These are phyloP conservation scores for Penicillium sumatraense DNA, from an alignment of 2,329 filamentous ascomycete species.

Conservation along the genomic window DNA sequence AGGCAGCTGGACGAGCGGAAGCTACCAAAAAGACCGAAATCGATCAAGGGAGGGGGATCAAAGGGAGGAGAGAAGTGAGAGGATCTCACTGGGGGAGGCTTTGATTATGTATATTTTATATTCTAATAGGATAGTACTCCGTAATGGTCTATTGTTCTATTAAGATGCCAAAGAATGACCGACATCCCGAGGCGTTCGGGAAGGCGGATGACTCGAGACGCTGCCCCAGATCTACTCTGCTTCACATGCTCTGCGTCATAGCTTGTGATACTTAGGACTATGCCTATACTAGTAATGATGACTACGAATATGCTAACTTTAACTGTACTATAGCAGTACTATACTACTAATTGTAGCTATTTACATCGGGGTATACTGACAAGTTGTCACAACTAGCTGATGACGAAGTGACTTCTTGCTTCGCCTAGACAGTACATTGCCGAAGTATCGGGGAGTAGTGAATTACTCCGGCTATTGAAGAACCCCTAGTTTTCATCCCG, in stretches of 20 bases:
- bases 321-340: too few species aligned
- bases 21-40: conserved; percentile 7
- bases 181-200: conserved; percentile 34
- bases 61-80: not conserved
- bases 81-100: conserved; percentile 1
- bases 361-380: too few species aligned
- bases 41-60: not conserved
- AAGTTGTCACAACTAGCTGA: not conserved
- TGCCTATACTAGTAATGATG: not conserved
- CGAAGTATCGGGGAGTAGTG: not conserved
- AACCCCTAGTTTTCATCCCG: conserved; percentile 4
- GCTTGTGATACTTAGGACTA: conserved; percentile 21
- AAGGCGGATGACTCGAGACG: conserved; percentile 25
- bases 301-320: not conserved
- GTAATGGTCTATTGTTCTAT: too few species aligned
- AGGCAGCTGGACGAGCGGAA: conserved; percentile 45
- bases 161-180: too few species aligned
- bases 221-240: conserved; percentile 23
- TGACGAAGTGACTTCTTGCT: too few species aligned
- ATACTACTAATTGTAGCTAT: too few species aligned
- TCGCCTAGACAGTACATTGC: not conserved
- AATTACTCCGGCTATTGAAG: conserved; percentile 19
- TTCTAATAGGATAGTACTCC: too few species aligned
- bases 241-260: conserved; percentile 32
- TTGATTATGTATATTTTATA: conserved; percentile 23